Evolutionary conservation across 495 filamentous ascomycete genomes (phyloP).

Genomic region (Aspergillus homomorphus): DNA sequence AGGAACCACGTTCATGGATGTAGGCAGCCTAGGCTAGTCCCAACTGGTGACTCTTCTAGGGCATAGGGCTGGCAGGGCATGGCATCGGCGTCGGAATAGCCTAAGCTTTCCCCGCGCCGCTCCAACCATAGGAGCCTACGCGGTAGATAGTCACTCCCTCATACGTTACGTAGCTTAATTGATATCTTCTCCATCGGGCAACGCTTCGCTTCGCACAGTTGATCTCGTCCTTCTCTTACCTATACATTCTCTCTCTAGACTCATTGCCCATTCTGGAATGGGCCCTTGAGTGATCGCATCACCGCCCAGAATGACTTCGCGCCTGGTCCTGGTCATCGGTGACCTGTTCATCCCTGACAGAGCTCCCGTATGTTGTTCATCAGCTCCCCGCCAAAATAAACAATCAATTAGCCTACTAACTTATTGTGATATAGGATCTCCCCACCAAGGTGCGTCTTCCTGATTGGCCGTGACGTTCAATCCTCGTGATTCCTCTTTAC

Average conservation of each 20-base stretch:
- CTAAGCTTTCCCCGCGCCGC: conserved; percentile 40
- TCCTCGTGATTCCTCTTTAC: conserved; percentile 2
- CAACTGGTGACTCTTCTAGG: conserved; percentile 20
- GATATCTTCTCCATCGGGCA: background rate
- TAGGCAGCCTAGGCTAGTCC: background rate
- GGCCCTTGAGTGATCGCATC: conserved; percentile 24
- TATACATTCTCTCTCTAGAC: background rate
- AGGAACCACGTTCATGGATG: background rate
- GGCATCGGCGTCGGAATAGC: background rate
- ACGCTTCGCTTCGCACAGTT: background rate
- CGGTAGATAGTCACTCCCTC: conserved; percentile 9
- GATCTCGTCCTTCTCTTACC: background rate
- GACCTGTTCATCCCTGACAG: conserved; percentile 98
- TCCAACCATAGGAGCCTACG: conserved; percentile 22
- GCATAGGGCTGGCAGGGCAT: conserved; percentile 27
- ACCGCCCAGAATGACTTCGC: conserved; percentile 62
- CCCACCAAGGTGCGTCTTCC: conserved; percentile 70
- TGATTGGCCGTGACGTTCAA: background rate
- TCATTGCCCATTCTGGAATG: conserved; percentile 22
- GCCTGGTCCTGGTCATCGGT: conserved; percentile 86
- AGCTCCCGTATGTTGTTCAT: conserved; percentile 60
- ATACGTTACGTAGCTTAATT: conserved; percentile 3
- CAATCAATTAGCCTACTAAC: conserved; percentile 12
- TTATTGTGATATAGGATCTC: conserved; percentile 62
- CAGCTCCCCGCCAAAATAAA: background rate